phyloP scores from a whole-genome alignment of 306 rosid species.

The Dryas octopetala region DNA sequence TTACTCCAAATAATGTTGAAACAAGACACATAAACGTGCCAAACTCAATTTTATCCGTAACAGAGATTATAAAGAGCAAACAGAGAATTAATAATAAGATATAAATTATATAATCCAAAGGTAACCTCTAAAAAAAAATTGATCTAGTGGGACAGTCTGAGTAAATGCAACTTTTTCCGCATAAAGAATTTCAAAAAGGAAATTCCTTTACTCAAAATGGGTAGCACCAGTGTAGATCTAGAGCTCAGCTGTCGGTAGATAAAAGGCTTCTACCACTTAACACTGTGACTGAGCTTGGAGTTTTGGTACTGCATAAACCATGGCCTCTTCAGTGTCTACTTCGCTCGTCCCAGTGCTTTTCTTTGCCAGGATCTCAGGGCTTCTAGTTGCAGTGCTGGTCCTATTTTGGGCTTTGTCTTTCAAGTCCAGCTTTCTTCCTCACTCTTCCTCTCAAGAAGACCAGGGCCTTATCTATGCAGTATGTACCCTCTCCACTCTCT shows the following conservation, averaged over 20 bases:
- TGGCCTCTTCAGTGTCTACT: conserved; percentile 41
- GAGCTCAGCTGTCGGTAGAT: conserved; percentile 36
- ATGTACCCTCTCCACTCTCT: neutral
- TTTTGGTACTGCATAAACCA: conserved; percentile 21
- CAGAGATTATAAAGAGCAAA: neutral
- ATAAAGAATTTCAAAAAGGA: neutral
- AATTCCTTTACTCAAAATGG: conserved; percentile 2
- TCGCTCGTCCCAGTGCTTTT: conserved; percentile 44
- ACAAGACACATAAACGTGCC: too few species aligned
- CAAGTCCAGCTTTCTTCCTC: conserved; percentile 66
- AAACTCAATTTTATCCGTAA: too few species aligned
- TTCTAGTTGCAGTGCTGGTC: conserved; percentile 58
- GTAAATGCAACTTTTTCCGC: neutral
- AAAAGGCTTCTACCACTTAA: neutral
- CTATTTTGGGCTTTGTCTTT: conserved; percentile 64
- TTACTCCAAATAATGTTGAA: neutral
- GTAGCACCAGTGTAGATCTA: conserved; percentile 18
- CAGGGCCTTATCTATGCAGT: conserved; percentile 50
- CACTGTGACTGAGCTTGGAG: conserved; percentile 4
- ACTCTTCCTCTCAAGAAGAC: conserved; percentile 45
- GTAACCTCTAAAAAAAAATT: neutral
- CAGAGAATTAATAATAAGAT: neutral
- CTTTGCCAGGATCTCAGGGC: conserved; percentile 58
- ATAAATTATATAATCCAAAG: neutral
- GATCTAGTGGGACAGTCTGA: neutral